Base-by-base conservation (phyloP, 257 asterid genomes). In the Solanum microdontum region DNA sequence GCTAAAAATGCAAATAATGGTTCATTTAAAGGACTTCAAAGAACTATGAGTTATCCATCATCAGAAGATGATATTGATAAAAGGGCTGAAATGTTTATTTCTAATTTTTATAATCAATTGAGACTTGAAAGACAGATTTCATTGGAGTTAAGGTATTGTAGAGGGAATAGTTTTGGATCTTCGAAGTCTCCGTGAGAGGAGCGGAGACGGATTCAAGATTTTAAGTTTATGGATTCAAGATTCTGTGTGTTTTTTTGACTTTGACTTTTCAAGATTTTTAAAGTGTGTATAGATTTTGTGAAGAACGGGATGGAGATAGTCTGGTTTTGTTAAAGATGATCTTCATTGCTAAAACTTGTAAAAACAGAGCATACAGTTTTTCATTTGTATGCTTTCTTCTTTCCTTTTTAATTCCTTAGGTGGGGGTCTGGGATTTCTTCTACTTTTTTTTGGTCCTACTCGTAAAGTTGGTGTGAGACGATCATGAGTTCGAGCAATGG, bases 1-100 rank as follows among this genome's bases (percentile, higher is more conserved):
- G 32, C 87, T 4, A 93, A 55, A 8, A 55, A 33, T 89, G 10
- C 26, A 33, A 73, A 33, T 33, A 17, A 72, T 73, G 43, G 39
- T 33, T 34, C 68, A 34, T 82, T 19, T 48, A 33, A 89, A 62
- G 89, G 89, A 14, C 89, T 95, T 15, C 95, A 89, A 51, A 90
- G 98, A 87, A 93, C 98, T 3, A 90, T 87, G 9, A 94, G 99
- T 87, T 95, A 87, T 82, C 98, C 96, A 1, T 91, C 92, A 3
- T 89, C 89, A 28, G 98, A 93, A 43, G 99, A 97, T 64, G 99
- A 97, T 88, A 87, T 97, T n/a, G 98, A 97, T 30, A 94, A 92
- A 89, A 94, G 93, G 45, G 98, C 99, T 32, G 99, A 97, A 17
- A 93, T 91, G 87, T 97, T 97, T 37, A 97, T 97, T n/a, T 91